A percentile compares a stretch with the other conserved stretches of the same genome.
Evolutionary conservation across 2,329 filamentous ascomycete genomes (phyloP).

Genomic region (Trichoderma cornu-damae): DNA sequence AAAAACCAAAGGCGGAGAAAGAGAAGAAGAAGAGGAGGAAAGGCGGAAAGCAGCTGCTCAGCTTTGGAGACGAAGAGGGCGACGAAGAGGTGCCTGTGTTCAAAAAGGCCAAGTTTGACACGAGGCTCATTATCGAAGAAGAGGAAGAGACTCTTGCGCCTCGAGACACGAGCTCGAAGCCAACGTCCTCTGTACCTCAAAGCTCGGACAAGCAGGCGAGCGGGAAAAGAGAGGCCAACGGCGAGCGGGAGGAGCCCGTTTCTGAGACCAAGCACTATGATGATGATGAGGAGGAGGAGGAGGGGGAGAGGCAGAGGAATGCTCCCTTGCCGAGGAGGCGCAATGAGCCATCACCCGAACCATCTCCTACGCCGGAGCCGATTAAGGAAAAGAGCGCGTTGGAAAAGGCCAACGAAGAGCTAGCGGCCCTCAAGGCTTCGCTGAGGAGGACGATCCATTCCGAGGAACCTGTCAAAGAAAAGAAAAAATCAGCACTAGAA

Average conservation of each 20-base stretch:
- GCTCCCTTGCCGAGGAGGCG: neutral
- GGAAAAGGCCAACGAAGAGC: slow-evolving; percentile 71
- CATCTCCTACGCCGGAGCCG: slow-evolving; percentile 27
- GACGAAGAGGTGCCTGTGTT: slow-evolving; percentile 49
- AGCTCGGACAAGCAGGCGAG: slow-evolving; percentile 21
- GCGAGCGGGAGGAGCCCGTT: slow-evolving; percentile 1
- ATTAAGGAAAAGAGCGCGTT: slow-evolving; percentile 50
- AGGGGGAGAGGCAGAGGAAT: neutral
- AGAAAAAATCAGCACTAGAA: slow-evolving; percentile 64
- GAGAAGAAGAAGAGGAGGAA: slow-evolving; percentile 67
- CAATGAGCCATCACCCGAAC: slow-evolving; percentile 22
- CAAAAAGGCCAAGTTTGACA: slow-evolving; percentile 76
- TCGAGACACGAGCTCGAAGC: slow-evolving; percentile 25
- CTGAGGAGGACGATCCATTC: slow-evolving; percentile 62
- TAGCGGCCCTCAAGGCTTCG: slow-evolving; percentile 72
- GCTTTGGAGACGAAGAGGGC: slow-evolving; percentile 69
- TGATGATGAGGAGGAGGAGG: neutral
- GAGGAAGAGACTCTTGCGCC: slow-evolving; percentile 29
- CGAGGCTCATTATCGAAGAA: slow-evolving; percentile 62
- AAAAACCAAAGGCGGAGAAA: slow-evolving; percentile 39
- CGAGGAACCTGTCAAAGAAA: slow-evolving; percentile 46
- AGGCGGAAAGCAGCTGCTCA: slow-evolving; percentile 68
- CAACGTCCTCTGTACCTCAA: slow-evolving; percentile 30
- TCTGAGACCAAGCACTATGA: neutral
- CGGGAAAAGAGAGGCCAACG: neutral